Conservation (phyloP, 768 basidiomycete genomes). For the Tricholoma flavovirens region DNA sequence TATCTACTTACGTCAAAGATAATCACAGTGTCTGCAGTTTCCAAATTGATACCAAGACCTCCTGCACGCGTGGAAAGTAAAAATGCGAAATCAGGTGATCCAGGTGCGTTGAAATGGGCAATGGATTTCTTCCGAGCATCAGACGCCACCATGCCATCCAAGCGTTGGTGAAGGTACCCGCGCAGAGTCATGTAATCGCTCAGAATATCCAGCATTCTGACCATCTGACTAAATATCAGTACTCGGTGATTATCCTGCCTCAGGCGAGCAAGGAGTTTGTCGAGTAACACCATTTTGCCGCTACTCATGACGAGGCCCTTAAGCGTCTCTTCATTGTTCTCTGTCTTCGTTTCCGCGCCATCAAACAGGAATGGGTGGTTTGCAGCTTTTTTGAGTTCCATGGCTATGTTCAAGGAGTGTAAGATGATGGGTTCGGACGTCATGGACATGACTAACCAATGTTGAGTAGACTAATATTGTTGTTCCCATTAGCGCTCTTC, state of each 20-base stretch:
- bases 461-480: slow-evolving; percentile 93
- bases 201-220: slow-evolving; percentile 96
- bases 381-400: slow-evolving; percentile 98
- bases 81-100: slow-evolving; percentile 95
- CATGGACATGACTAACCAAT: slow-evolving; percentile 51
- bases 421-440: background rate
- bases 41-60: slow-evolving; percentile 96
- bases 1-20: slow-evolving; percentile 83
- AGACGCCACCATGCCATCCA: slow-evolving; percentile 93
- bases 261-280: slow-evolving; percentile 89
- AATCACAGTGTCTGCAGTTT: slow-evolving; percentile 98
- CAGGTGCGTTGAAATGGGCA: slow-evolving; percentile 92
- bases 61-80: slow-evolving; percentile 94
- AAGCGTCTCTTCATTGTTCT: slow-evolving; percentile 73
- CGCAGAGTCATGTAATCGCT: slow-evolving; percentile 93
- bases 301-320: slow-evolving; percentile 98
- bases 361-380: slow-evolving; percentile 99
- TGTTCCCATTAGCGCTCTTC: slow-evolving; percentile 83
- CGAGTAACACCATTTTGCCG: slow-evolving; percentile 96
- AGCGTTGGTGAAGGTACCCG: slow-evolving; percentile 87
- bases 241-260: slow-evolving; percentile 94
- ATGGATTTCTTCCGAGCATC: slow-evolving; percentile 94
- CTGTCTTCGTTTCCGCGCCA: slow-evolving; percentile 70
- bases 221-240: slow-evolving; percentile 99
- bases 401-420: slow-evolving; percentile 44